These are phyloP conservation scores for Coemansia sp. DNA, from an alignment of 192 early-diverging fungal genomes.

Conservation along the genomic window DNA sequence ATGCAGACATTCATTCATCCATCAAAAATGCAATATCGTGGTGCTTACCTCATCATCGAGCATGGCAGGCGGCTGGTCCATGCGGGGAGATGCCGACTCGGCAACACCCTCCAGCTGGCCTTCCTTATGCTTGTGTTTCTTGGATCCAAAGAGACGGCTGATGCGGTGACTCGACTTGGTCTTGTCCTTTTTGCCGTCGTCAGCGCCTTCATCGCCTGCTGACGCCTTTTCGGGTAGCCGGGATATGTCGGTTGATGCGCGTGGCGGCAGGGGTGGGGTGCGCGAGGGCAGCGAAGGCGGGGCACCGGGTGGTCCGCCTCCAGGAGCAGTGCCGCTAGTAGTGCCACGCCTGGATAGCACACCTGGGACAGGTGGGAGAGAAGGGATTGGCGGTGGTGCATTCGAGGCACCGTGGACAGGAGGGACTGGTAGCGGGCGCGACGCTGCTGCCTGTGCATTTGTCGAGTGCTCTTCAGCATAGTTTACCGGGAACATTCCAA, in stretches of 20 bases:
- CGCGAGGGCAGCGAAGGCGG: conserved; percentile 30
- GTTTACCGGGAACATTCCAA: conserved; percentile 66
- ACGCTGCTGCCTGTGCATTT: conserved; percentile 7
- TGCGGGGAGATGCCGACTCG: not conserved
- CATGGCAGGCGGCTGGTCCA: conserved; percentile 1
- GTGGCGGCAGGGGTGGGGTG: conserved; percentile 33
- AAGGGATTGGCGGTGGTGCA: conserved; percentile 15
- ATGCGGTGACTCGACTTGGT: conserved; percentile 44
- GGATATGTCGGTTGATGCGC: conserved; percentile 13
- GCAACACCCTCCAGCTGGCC: not conserved
- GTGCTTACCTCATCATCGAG: conserved; percentile 25
- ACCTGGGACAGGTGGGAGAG: not conserved
- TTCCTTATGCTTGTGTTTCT: conserved; percentile 46
- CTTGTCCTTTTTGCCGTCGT: conserved; percentile 43
- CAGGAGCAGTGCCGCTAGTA: not conserved
- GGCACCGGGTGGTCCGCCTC: not conserved
- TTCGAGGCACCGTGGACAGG: conserved; percentile 16
- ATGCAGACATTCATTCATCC: too few species aligned
- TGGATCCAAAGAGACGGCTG: conserved; percentile 45
- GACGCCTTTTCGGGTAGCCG: conserved; percentile 7
- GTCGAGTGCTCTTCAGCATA: conserved; percentile 38
- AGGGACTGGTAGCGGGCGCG: conserved; percentile 36
- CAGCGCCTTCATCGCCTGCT: conserved; percentile 19
- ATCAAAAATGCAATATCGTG: not conserved
- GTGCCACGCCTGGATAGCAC: conserved; percentile 15